Evolutionary conservation across 495 filamentous ascomycete genomes (phyloP).

Genomic region (Penicillium turbatum): DNA sequence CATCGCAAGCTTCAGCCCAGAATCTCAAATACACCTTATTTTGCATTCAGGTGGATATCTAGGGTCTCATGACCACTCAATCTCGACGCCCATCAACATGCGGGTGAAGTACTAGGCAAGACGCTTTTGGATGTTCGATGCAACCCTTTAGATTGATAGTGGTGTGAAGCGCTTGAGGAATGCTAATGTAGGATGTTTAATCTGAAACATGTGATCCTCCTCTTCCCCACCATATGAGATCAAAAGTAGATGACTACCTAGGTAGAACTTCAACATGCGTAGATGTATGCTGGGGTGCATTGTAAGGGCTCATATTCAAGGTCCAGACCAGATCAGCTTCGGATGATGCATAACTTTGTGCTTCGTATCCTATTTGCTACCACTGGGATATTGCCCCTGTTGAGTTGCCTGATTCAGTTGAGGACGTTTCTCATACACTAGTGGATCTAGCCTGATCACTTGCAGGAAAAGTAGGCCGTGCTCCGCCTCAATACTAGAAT

Average conservation of each 20-base stretch:
- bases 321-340: background rate
- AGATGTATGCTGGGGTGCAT: background rate
- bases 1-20: constrained; percentile 1
- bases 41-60: background rate
- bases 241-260: background rate
- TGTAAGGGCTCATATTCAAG: background rate
- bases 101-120: background rate
- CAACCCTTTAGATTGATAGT: constrained; percentile 1
- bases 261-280: too few species aligned
- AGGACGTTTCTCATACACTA: background rate
- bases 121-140: background rate
- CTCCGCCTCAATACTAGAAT: background rate
- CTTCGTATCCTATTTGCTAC: background rate
- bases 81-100: background rate
- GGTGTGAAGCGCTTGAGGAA: background rate
- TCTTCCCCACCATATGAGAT: background rate
- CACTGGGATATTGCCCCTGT: background rate
- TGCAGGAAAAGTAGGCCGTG: background rate
- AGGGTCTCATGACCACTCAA: constrained; percentile 4
- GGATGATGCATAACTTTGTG: background rate
- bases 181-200: background rate
- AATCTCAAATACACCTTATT: background rate
- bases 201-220: constrained; percentile 9
- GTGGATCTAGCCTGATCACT: background rate
- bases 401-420: background rate